Percentiles rank a stretch among this genome's conserved stretches.
Evolutionary conservation across 768 basidiomycete species (phyloP).

Genomic region (Termitomyces sp.): DNA sequence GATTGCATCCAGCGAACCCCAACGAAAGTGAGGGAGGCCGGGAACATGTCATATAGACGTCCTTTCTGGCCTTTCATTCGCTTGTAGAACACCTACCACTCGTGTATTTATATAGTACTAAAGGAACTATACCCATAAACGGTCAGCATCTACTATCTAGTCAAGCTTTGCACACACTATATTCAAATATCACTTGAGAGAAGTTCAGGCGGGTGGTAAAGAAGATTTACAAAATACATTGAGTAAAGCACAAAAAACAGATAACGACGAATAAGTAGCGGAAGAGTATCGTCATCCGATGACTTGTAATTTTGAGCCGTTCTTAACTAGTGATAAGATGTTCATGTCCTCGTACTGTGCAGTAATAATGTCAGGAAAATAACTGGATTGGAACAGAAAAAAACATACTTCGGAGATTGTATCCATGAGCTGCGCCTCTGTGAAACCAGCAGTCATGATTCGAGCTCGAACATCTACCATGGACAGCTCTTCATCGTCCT

Average conservation of each 20-base stretch:
- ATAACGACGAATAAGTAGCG: not conserved
- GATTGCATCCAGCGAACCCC: conserved; percentile 29
- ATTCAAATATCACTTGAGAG: not conserved
- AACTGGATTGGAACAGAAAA: not conserved
- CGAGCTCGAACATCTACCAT: conserved; percentile 88
- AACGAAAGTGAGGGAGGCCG: conserved; percentile 64
- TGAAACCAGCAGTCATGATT: conserved; percentile 84
- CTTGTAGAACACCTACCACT: not conserved
- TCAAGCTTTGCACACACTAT: not conserved
- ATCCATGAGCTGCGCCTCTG: conserved; percentile 86
- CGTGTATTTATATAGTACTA: conserved; percentile 5
- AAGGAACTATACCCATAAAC: not conserved
- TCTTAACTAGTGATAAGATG: conserved; percentile 80
- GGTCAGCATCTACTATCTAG: not conserved
- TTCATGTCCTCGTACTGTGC: conserved; percentile 78
- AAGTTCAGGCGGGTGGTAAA: no score
- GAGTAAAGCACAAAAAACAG: conserved; percentile 2
- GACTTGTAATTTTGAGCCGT: conserved; percentile 78
- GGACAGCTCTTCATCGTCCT: conserved; percentile 67
- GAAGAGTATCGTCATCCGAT: conserved; percentile 26
- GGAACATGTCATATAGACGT: conserved; percentile 55
- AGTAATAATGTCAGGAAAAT: conserved; percentile 14
- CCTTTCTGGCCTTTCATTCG: not conserved
- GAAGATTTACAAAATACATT: not conserved
- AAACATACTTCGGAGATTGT: conserved; percentile 72